Percentiles rank a stretch among this genome's conserved stretches.
Evolutionary conservation across 179 eudicot species (phyloP).

Genomic region (Spinacia oleracea): DNA sequence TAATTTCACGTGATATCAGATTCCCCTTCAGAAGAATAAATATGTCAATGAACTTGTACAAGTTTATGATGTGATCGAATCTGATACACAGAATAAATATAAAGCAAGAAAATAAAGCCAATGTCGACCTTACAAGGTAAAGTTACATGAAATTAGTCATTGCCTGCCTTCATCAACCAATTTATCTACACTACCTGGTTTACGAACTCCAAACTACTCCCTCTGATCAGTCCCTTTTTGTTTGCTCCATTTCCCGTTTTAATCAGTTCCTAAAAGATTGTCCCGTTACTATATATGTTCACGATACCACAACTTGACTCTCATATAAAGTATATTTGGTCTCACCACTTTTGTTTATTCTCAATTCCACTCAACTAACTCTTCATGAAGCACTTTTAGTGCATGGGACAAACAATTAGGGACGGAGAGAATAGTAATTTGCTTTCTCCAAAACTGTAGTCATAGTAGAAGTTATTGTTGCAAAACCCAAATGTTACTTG

Average conservation of each 20-base stretch:
- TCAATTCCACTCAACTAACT: neutral
- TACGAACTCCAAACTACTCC: too few relatives aligned
- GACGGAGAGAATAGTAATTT: too few relatives aligned
- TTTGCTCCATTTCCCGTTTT: too few relatives aligned
- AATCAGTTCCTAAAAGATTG: neutral
- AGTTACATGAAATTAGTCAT: neutral
- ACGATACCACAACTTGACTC: too few relatives aligned
- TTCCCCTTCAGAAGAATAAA: neutral
- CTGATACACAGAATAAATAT: neutral
- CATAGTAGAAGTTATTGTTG: too few relatives aligned
- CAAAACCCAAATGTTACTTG: neutral
- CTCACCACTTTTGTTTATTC: too few relatives aligned
- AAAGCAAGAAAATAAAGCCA: conserved; percentile 1
- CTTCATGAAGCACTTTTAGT: neutral
- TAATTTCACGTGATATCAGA: neutral
- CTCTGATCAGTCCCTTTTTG: too few relatives aligned
- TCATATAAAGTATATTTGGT: too few relatives aligned
- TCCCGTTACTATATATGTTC: neutral
- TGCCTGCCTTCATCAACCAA: too few relatives aligned
- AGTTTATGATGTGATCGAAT: neutral
- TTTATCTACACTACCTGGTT: too few relatives aligned
- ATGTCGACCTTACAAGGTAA: neutral
- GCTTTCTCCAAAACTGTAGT: too few relatives aligned
- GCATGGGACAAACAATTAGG: too few relatives aligned
- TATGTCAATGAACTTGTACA: neutral